Evolutionary conservation across 192 early-diverging fungal species (phyloP).

Genomic region (Chytriomyces sp.): DNA sequence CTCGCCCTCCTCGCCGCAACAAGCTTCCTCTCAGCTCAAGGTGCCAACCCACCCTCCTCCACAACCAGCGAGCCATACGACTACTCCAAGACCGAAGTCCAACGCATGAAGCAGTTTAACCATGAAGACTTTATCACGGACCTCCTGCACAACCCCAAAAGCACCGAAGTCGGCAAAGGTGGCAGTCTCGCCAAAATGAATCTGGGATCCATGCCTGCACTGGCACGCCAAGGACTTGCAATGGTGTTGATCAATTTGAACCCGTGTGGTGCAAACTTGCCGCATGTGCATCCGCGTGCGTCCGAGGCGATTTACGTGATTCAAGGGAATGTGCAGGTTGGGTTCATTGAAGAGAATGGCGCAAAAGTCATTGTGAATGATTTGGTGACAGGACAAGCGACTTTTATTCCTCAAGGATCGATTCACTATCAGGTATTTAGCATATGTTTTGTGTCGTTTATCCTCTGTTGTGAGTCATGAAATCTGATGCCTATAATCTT

Average conservation of each 20-base stretch:
- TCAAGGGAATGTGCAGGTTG: background rate
- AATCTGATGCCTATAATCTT: background rate
- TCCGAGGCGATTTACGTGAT: background rate
- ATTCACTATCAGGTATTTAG: too few species aligned
- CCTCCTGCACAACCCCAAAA: background rate
- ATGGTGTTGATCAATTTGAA: background rate
- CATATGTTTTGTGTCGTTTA: too few species aligned
- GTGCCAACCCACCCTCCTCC: background rate
- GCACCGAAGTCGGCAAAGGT: background rate
- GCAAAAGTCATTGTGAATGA: background rate
- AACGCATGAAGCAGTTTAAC: slow-evolving; percentile 2
- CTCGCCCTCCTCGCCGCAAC: too few species aligned
- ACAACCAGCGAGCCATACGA: background rate
- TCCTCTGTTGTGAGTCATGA: too few species aligned
- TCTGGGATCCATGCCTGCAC: background rate
- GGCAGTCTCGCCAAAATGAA: slow-evolving; percentile 4
- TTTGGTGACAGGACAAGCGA: background rate
- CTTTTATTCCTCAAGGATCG: background rate
- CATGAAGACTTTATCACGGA: background rate
- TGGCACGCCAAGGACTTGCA: background rate
- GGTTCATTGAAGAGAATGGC: background rate
- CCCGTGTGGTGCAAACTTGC: background rate
- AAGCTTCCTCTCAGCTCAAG: background rate
- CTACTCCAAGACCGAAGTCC: background rate
- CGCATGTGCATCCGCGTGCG: background rate